Percentiles rank a stretch among this genome's conserved stretches.
phyloP scores from a whole-genome alignment of 192 early-diverging fungal species.

The Coemansia sp. region DNA sequence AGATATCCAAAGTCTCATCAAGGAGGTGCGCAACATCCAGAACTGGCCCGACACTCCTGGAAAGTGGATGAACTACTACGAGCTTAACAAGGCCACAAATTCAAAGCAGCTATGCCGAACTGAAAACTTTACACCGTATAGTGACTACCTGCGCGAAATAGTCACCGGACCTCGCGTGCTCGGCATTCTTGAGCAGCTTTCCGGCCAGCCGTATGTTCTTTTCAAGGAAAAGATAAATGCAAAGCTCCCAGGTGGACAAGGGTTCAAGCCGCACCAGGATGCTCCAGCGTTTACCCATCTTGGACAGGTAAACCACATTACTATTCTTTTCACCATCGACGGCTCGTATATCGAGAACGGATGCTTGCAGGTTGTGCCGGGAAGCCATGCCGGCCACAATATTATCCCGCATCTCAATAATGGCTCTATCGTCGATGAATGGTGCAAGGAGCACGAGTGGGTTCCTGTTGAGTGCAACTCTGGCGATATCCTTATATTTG shows the following conservation, averaged over 20 bases:
- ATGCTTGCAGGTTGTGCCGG: constrained; percentile 60
- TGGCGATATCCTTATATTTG: constrained; percentile 63
- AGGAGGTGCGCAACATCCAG: constrained; percentile 49
- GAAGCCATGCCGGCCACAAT: constrained; percentile 43
- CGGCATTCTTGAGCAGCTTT: constrained; percentile 53
- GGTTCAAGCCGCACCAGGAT: constrained; percentile 65
- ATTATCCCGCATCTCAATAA: constrained; percentile 52
- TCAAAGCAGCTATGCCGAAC: constrained; percentile 61
- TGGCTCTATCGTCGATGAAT: constrained; percentile 54
- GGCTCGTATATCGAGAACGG: constrained; percentile 58
- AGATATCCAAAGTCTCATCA: constrained; percentile 53
- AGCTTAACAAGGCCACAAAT: constrained; percentile 50
- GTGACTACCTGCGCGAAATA: constrained; percentile 42
- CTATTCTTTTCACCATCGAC: constrained; percentile 61
- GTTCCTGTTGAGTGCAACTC: constrained; percentile 59
- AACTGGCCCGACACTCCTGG: constrained; percentile 57
- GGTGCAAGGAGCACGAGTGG: constrained; percentile 57
- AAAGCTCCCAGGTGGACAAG: constrained; percentile 61
- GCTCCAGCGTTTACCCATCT: constrained; percentile 63
- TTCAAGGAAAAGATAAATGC: constrained; percentile 69
- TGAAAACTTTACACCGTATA: constrained; percentile 63
- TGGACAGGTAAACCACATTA: constrained; percentile 58
- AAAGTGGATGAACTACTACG: constrained; percentile 70
- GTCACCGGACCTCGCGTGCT: constrained; percentile 56
- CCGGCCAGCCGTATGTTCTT: constrained; percentile 56